A percentile compares a stretch with the other conserved stretches of the same genome.
phyloP scores from a whole-genome alignment of 2,329 filamentous ascomycete genomes.

The Diaporthe caulivora region DNA sequence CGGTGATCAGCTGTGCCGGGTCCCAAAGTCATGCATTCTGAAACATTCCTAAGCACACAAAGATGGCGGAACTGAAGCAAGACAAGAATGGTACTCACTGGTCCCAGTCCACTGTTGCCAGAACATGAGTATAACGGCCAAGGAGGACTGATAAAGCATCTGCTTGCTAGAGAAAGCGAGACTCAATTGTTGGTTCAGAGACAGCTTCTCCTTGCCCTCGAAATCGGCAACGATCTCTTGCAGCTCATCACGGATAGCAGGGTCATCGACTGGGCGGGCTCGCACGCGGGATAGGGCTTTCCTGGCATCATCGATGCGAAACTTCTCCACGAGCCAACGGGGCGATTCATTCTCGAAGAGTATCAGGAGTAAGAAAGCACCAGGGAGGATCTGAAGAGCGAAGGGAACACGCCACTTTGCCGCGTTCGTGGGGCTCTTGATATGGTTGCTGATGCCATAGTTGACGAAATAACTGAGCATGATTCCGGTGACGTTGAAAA shows the following conservation, averaged over 20 bases:
- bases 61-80: too few species aligned
- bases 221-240: conserved; percentile 69
- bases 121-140: conserved; percentile 35
- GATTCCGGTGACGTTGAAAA: conserved; percentile 39
- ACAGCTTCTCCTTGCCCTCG: conserved; percentile 56
- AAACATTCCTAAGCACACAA: too few species aligned
- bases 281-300: conserved; percentile 59
- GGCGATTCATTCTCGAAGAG: conserved; percentile 55
- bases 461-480: conserved; percentile 40
- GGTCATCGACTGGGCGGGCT: conserved; percentile 61
- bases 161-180: conserved; percentile 59
- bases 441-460: conserved; percentile 38
- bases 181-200: conserved; percentile 51
- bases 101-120: conserved; percentile 60
- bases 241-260: conserved; percentile 67
- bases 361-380: conserved; percentile 50
- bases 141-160: conserved; percentile 51
- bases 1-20: too few species aligned
- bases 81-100: conserved; percentile 41
- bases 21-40: too few species aligned
- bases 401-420: conserved; percentile 57
- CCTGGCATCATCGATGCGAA: conserved; percentile 54
- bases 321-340: conserved; percentile 51
- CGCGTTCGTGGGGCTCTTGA: conserved; percentile 42
- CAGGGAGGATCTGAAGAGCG: conserved; percentile 56